Percentiles rank a stretch among this genome's conserved stretches.
These are phyloP conservation scores for Calocybe cyanea DNA, from an alignment of 768 basidiomycete species.

Conservation along the genomic window DNA sequence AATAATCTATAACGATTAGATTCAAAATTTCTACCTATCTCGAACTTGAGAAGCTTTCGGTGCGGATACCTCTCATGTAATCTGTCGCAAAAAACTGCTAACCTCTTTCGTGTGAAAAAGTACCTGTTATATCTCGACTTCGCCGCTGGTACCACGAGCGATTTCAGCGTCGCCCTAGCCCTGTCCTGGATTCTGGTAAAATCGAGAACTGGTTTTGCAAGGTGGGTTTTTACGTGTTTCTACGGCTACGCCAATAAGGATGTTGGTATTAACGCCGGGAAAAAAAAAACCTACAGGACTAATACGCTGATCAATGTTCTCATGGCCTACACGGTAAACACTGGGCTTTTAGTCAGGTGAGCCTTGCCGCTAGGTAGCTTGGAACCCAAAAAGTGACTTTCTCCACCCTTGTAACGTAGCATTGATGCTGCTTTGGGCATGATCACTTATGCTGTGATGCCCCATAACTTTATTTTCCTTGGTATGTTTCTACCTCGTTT, in stretches of 20 bases:
- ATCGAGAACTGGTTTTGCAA: slow-evolving; percentile 48
- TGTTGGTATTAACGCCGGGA: background rate
- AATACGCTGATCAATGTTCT: slow-evolving; percentile 45
- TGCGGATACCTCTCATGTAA: no score
- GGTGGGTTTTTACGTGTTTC: slow-evolving; percentile 23
- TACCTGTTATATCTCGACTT: slow-evolving; percentile 51
- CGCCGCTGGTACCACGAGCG: slow-evolving; percentile 43
- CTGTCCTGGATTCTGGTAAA: slow-evolving; percentile 45
- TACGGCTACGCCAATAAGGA: background rate
- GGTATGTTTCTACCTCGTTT: slow-evolving; percentile 31
- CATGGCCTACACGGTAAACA: slow-evolving; percentile 52
- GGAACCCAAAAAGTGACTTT: background rate
- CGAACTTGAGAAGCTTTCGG: slow-evolving; percentile 35
- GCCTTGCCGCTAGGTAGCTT: slow-evolving; percentile 15
- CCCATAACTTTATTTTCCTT: slow-evolving; percentile 50
- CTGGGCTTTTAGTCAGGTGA: slow-evolving; percentile 43
- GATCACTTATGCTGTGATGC: slow-evolving; percentile 48
- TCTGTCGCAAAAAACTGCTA: no score
- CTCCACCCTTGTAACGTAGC: slow-evolving; percentile 29
- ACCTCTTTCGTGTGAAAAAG: slow-evolving; percentile 31
- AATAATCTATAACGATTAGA: slow-evolving; percentile 23
- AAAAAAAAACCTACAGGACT: no score
- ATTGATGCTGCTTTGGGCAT: slow-evolving; percentile 44
- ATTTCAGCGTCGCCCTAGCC: slow-evolving; percentile 45
- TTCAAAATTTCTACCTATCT: slow-evolving; percentile 34